Conservation (phyloP, 768 basidiomycete genomes). For the Mycena galericulata region DNA sequence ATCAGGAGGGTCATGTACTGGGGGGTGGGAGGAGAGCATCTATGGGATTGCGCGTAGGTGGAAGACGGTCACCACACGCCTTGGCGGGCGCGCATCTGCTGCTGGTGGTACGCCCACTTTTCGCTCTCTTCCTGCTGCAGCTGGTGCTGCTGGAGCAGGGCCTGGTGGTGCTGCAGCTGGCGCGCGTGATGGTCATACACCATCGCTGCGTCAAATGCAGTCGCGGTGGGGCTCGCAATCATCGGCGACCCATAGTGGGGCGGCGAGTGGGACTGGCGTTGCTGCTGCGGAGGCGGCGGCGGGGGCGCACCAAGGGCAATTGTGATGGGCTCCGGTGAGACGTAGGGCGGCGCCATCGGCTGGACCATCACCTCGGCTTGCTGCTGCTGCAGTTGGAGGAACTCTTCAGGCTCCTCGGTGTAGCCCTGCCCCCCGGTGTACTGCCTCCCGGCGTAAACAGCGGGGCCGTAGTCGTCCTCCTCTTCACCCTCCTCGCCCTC, state of each 20-base stretch:
- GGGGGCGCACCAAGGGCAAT: constrained; percentile 26
- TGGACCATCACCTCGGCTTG: constrained; percentile 18
- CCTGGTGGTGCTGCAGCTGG: constrained; percentile 34
- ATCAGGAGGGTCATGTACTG: constrained; percentile 21
- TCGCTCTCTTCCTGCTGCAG: constrained; percentile 32
- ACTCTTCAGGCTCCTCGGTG: constrained; percentile 29
- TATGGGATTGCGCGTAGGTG: background rate
- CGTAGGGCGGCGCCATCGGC: constrained; percentile 22
- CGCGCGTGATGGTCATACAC: constrained; percentile 35
- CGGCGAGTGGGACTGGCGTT: constrained; percentile 29
- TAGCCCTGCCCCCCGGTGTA: constrained; percentile 1
- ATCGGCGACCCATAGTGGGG: constrained; percentile 32
- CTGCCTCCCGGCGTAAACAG: constrained; percentile 1
- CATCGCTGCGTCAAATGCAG: constrained; percentile 14
- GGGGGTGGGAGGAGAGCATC: background rate
- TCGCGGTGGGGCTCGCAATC: constrained; percentile 31
- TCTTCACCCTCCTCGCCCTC: constrained; percentile 70
- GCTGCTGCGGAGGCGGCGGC: constrained; percentile 5
- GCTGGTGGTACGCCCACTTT: constrained; percentile 37
- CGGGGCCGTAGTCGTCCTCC: constrained; percentile 46
- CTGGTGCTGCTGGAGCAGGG: constrained; percentile 32
- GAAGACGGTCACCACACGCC: constrained; percentile 25
- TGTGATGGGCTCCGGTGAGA: constrained; percentile 22
- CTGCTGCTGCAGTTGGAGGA: constrained; percentile 27
- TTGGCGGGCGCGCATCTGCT: constrained; percentile 32